These are phyloP conservation scores for Kalmanozyma brasiliensis DNA, from an alignment of 1,284 basidiomycete species.

Conservation along the genomic window DNA sequence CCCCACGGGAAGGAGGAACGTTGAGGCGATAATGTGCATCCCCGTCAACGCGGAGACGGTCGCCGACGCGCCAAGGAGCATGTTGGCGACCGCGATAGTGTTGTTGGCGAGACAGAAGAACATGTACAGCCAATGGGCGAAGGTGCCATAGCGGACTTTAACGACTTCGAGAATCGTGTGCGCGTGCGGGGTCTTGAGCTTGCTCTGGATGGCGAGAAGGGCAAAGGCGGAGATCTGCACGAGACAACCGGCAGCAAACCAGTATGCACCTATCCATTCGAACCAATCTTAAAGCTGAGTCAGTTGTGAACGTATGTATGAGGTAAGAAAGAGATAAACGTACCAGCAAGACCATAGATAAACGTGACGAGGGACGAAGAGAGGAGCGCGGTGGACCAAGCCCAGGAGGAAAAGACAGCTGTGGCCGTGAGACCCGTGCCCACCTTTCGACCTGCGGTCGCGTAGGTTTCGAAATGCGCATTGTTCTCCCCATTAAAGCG, in stretches of 20 bases:
- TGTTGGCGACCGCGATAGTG: conserved; percentile 60
- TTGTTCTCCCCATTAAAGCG: conserved; percentile 49
- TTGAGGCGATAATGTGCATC: conserved; percentile 57
- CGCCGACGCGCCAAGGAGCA: conserved; percentile 60
- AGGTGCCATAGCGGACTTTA: conserved; percentile 53
- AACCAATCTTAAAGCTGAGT: too few species aligned
- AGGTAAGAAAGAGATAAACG: too few species aligned
- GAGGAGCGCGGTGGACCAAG: conserved; percentile 61
- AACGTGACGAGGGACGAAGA: conserved; percentile 43
- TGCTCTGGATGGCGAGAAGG: conserved; percentile 52
- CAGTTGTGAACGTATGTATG: too few species aligned
- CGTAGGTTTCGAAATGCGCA: conserved; percentile 54
- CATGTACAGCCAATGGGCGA: conserved; percentile 60
- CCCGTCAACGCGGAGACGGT: conserved; percentile 59
- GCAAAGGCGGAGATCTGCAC: conserved; percentile 56
- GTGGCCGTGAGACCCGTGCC: conserved; percentile 61
- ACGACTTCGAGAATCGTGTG: conserved; percentile 64
- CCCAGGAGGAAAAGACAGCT: conserved; percentile 60
- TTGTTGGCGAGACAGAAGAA: conserved; percentile 61
- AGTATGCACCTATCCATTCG: too few species aligned
- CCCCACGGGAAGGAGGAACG: conserved; percentile 58
- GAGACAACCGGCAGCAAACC: conserved; percentile 55
- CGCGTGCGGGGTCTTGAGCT: conserved; percentile 54
- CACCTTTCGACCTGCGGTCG: conserved; percentile 53
- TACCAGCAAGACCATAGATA: conserved; percentile 45